A percentile compares a stretch with the other conserved stretches of the same genome.
phyloP scores from a whole-genome alignment of 192 early-diverging fungal species.

The Irineochytrium annulatum region DNA sequence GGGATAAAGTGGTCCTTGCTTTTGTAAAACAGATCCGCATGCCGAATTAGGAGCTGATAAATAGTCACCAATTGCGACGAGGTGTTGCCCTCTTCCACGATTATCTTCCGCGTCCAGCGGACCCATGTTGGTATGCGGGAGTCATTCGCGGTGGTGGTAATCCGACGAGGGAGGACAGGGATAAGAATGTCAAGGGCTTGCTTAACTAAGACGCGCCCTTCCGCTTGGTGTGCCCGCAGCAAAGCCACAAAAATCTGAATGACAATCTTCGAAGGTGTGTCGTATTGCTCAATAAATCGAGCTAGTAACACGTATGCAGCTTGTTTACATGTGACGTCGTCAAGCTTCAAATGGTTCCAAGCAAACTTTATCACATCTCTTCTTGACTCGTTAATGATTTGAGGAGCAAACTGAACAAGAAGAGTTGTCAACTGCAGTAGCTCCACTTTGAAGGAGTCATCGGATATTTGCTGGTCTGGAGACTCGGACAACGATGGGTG shows the following conservation, averaged over 20 bases:
- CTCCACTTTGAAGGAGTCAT: slow-evolving; percentile 61
- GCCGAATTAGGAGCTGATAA: slow-evolving; percentile 86
- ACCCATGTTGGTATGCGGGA: slow-evolving; percentile 73
- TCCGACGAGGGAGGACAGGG: slow-evolving; percentile 82
- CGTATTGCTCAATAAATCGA: slow-evolving; percentile 88
- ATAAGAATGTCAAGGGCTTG: slow-evolving; percentile 93
- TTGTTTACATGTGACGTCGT: slow-evolving; percentile 94
- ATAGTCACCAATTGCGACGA: slow-evolving; percentile 84
- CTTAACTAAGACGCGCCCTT: slow-evolving; percentile 80
- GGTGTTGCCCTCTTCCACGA: slow-evolving; percentile 88
- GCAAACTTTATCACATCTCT: slow-evolving; percentile 90
- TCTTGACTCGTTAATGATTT: slow-evolving; percentile 64
- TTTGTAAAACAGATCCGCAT: slow-evolving; percentile 86
- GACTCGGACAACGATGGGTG: slow-evolving; percentile 46
- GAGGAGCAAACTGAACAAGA: slow-evolving; percentile 75
- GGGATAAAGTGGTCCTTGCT: slow-evolving; percentile 84
- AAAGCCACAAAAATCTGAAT: slow-evolving; percentile 84
- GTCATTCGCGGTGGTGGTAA: slow-evolving; percentile 39
- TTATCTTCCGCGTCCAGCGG: slow-evolving; percentile 73
- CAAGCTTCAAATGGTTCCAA: slow-evolving; percentile 46
- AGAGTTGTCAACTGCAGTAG: slow-evolving; percentile 88
- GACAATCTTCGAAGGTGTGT: slow-evolving; percentile 75
- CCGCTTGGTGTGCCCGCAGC: slow-evolving; percentile 83
- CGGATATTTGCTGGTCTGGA: slow-evolving; percentile 15
- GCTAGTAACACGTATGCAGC: slow-evolving; percentile 91